Evolutionary conservation across 2,329 filamentous ascomycete genomes (phyloP).

Genomic region (Botrytis galanthina): DNA sequence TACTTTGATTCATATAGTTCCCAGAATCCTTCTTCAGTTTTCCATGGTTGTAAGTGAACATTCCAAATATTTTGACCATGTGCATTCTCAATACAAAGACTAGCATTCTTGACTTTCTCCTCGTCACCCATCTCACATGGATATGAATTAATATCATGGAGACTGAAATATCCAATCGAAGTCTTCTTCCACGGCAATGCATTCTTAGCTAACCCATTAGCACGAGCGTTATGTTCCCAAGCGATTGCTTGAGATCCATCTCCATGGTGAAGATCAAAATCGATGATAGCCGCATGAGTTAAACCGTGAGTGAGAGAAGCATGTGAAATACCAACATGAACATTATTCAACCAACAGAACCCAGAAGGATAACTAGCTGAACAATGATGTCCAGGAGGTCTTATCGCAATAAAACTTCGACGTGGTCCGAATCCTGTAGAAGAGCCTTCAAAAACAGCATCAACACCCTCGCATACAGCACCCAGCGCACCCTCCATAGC

Average conservation of each 20-base stretch:
- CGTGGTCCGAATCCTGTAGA: constrained; percentile 53
- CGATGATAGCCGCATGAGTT: constrained; percentile 87
- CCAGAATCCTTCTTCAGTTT: constrained; percentile 83
- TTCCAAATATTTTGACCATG: constrained; percentile 97
- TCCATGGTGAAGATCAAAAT: constrained; percentile 68
- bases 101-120: constrained; percentile 91
- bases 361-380: constrained; percentile 86
- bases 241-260: constrained; percentile 94
- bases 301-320: constrained; percentile 78
- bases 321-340: constrained; percentile 94
- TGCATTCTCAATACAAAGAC: constrained; percentile 88
- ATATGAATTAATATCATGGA: constrained; percentile 98
- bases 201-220: constrained; percentile 63
- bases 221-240: constrained; percentile 82
- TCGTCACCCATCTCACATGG: constrained; percentile 93
- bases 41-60: constrained; percentile 87
- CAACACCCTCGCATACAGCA: constrained; percentile 89
- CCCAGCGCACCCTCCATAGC: constrained; percentile 90
- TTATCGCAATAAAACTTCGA: constrained; percentile 86
- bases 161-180: constrained; percentile 90
- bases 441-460: constrained; percentile 67
- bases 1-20: constrained; percentile 79
- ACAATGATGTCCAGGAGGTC: constrained; percentile 94
- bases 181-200: constrained; percentile 75
- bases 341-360: constrained; percentile 98